Base-by-base conservation (phyloP, 1,284 basidiomycete genomes). In the Ustilago bromivora region DNA sequence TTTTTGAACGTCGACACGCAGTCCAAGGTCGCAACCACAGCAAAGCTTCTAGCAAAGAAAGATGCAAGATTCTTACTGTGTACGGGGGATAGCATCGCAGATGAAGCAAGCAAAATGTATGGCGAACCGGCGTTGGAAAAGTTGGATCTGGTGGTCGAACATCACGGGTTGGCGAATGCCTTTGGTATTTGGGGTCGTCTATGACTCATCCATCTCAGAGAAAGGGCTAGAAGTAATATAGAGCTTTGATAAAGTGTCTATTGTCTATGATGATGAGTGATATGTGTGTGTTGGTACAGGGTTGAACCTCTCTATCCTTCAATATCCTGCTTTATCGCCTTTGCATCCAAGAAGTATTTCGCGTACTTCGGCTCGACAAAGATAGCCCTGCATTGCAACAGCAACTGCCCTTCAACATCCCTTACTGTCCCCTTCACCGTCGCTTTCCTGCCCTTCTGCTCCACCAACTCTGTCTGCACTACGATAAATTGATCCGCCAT, bases 281-380 rank as follows among this genome's bases (percentile, higher is more conserved):
- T 28, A 28, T 36, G 28, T 57, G 19, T 60, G 28, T 60, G 43
- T 49, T 52, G 46, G 43, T 60, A 60, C 40, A 35, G 4, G 32
- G 40, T 19, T 51, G 19, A 10, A 23, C 3, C 15, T 12, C 31
- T 46, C 23, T 47, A 76, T 1, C 71, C 67, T 23, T 88, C 88
- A 34, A 92, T 78, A 61, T 87, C 87, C 4, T 67, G 89, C 88
- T 10, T 91, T 90, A 83, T 91, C 89, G 17, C 89, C 89, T 69
- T 57, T 84, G 7, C 89, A 78, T 90, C 90, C 43, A 95, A 88
- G 57, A 93, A 62, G 56, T 71, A 89, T 78, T 91, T 90, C 1
- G 94, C 92, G 82, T 93, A 94, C 79, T 90, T 91, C 7, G 94
- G 94, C 82, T 96, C 93, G 19, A 96, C 90, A 81, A 95, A 95